Percentiles rank a stretch among this genome's conserved stretches.
Evolutionary conservation across 345 rosid genomes (phyloP).

Genomic region (Gossypium thurberi): DNA sequence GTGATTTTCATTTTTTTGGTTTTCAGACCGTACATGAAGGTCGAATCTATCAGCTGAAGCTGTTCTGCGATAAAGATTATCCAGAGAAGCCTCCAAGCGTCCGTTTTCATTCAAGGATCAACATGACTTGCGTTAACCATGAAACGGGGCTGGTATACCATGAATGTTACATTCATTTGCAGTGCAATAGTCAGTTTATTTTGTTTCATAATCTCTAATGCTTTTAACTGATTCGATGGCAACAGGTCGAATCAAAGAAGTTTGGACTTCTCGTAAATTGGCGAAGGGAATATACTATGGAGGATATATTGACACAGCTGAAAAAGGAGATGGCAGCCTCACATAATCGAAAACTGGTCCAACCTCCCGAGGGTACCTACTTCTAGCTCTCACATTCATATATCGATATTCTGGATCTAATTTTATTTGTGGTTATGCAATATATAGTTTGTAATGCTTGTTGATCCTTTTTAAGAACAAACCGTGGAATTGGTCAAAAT

Average conservation of each 20-base stretch:
- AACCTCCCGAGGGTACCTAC: slow-evolving; percentile 40
- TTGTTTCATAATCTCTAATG: too few relatives aligned
- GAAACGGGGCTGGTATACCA: slow-evolving; percentile 58
- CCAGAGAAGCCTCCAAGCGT: slow-evolving; percentile 97
- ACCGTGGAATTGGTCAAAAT: slow-evolving; percentile 30
- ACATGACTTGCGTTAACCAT: slow-evolving; percentile 86
- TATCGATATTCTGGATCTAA: slow-evolving; percentile 20
- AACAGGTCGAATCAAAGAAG: slow-evolving; percentile 66
- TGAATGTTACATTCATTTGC: background rate
- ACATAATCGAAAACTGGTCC: slow-evolving; percentile 71
- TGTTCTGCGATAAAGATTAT: slow-evolving; percentile 92
- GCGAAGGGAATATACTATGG: slow-evolving; percentile 73
- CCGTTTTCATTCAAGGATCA: slow-evolving; percentile 85
- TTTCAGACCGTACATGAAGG: slow-evolving; percentile 91
- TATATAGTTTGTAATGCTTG: slow-evolving; percentile 41
- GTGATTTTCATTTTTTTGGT: background rate
- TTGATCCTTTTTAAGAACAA: slow-evolving; percentile 32
- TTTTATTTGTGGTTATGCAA: slow-evolving; percentile 30
- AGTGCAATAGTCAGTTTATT: too few relatives aligned
- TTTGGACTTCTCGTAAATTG: slow-evolving; percentile 63
- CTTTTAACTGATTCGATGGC: background rate
- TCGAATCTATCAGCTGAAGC: slow-evolving; percentile 90
- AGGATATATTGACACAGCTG: slow-evolving; percentile 63
- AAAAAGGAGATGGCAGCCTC: slow-evolving; percentile 73
- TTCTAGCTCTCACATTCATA: background rate